These are phyloP conservation scores for Lumnitzera littorea DNA, from an alignment of 345 rosid genomes.

Conservation along the genomic window DNA sequence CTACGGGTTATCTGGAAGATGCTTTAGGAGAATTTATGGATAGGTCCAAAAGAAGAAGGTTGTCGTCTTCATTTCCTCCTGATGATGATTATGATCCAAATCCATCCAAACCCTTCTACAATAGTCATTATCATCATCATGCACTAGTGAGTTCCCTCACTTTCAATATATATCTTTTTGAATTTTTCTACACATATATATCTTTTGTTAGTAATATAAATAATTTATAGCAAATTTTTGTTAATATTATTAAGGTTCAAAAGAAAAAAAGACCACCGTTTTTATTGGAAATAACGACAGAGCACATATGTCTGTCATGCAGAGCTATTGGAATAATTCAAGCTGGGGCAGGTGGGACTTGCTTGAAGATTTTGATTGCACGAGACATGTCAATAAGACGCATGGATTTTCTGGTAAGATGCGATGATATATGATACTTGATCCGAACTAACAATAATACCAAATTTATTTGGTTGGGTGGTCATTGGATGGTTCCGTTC, in stretches of 20 bases:
- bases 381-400: constrained; percentile 24
- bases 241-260: no score
- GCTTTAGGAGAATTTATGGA: constrained; percentile 64
- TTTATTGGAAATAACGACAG: no score
- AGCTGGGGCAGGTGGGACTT: constrained; percentile 34
- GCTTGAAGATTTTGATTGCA: constrained; percentile 48
- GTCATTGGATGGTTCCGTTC: no score
- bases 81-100: background rate
- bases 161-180: background rate
- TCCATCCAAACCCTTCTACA: background rate
- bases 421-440: no score
- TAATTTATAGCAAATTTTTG: background rate
- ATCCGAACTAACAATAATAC: no score
- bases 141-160: constrained; percentile 7
- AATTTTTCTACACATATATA: background rate
- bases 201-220: background rate
- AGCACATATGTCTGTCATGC: constrained; percentile 7
- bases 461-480: no score
- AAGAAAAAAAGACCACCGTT: no score
- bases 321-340: constrained; percentile 44
- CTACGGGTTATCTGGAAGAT: constrained; percentile 87
- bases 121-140: background rate
- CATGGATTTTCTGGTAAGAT: constrained; percentile 35
- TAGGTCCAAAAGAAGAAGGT: constrained; percentile 59
- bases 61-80: constrained; percentile 17